Conservation (phyloP, 345 rosid species). For the Aquilaria yunnanensis region DNA sequence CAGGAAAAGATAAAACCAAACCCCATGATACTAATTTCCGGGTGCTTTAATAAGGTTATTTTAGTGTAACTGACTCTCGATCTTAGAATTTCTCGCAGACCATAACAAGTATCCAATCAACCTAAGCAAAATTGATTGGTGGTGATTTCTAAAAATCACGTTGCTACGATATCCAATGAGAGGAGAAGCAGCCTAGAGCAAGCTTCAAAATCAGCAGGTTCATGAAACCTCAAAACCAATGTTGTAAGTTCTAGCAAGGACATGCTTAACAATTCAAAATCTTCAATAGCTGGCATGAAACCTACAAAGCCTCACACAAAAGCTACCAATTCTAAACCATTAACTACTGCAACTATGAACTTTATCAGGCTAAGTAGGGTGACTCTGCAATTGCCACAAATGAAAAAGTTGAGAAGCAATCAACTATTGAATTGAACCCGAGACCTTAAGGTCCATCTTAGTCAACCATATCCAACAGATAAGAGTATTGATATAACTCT, state of each 20-base stretch:
- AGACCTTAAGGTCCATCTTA: conserved; percentile 29
- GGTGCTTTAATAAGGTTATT: no score
- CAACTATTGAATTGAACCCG: conserved; percentile 37
- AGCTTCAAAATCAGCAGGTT: conserved; percentile 21
- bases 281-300: conserved; percentile 50
- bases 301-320: conserved; percentile 36
- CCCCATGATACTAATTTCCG: no score
- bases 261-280: conserved; percentile 37
- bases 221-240: conserved; percentile 15
- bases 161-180: conserved; percentile 11
- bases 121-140: no score
- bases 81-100: no score
- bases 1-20: no score
- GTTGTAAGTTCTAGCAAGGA: conserved; percentile 25
- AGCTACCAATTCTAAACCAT: conserved; percentile 20
- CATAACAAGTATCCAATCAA: no score
- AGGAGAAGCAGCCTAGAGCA: conserved; percentile 21
- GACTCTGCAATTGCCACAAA: conserved; percentile 28
- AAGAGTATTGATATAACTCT: conserved; percentile 26
- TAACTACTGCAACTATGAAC: conserved; percentile 20
- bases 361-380: conserved; percentile 22
- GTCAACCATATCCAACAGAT: conserved; percentile 20
- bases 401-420: conserved; percentile 32
- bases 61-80: no score
- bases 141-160: no score